Base-by-base conservation (phyloP, 768 basidiomycete genomes). In the Russula dissimulans region DNA sequence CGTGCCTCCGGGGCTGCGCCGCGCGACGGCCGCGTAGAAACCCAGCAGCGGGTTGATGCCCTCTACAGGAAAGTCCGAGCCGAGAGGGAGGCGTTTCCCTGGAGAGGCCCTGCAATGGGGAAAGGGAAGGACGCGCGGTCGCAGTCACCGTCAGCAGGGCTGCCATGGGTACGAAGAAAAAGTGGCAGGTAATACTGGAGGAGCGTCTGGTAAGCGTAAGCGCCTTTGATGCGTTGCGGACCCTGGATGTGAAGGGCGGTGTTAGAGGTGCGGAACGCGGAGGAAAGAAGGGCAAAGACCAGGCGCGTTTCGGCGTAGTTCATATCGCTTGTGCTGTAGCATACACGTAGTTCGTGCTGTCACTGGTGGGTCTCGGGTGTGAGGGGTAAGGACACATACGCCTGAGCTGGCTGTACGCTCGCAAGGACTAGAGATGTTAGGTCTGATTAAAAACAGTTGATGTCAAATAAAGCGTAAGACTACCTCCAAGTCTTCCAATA, bases 41-140 rank as follows among this genome's bases (percentile, higher is more conserved):
- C 91, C 91, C 3, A 88, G 75, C 38, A 97, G 74, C 0, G 95
- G 95, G 68, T 95, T 91, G 55, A 95, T 86, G 10, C 83, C 81
- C 71, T 97, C 95, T 3, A 97, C 85, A 0, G 95, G 95, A 71
- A 97, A 97, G 71, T 97, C 95, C 3, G 92, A 91, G 3, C 95
- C 95, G 1, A 97, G 77, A 0, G 92, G 85, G 3, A 95, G 78
- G 14, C 84, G 70, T 0, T 78, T 71, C n/a, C 74, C 72, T 5
- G 70, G 75, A 11, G 87, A 86, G 3, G 71, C 70, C 60, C 82
- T 86, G 57, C 32, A 18, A 26, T 38, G 47, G 8, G 53, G 29
- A 53, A 22, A 41, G 36, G 29, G 41, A 26, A 26, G 22, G 22
- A 26, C 22, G 22, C 22, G 12, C 53, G 8, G 15, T 26, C 22